Base-by-base conservation (phyloP, 805 yeast species). In the Ogataea paraovalis region DNA sequence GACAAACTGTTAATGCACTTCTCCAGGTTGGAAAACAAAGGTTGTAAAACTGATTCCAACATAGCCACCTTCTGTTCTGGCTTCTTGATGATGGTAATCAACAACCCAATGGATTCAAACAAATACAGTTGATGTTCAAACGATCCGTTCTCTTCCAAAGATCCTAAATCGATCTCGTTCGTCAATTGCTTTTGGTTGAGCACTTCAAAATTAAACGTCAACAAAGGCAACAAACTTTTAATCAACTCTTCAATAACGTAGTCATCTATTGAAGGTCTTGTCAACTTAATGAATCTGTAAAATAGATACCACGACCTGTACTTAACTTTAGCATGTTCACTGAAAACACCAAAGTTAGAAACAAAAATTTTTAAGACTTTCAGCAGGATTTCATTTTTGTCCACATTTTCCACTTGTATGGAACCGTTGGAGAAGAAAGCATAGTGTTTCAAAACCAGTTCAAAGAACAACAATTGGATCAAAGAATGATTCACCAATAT, bases 261-360 rank as follows among this genome's bases (percentile, higher is more conserved):
- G 41, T 72, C 76, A 27, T 82, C 76, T 37, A 82, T 67, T 42
- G 77, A 69, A 33, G 90, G 89, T 60, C 82, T 85, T 2, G 92
- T 83, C 41, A 85, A 71, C 61, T 85, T 88, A 51, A 90, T 75
- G 59, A 91, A 87, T 63, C 96, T 78, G 59, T 83, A 83, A 57
- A 92, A 88, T 53, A 91, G 71, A 64, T 88, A 92, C 97, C 98
- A 94, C 38, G 95, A 77, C 64, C 97, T 82, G 47, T 80, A 74
- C 58, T 90, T 82, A 3, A 91, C 97, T 51, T 81, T 85, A 48
- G 78, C 85, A 54, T 77, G 74, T 4, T 75, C 72, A 67, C 85
- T 88, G 65, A 88, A 90, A 51, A 92, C 78, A 14, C 97, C 98
- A 56, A 83, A 76, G 32, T 82, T 82, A 16, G 94, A 81, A 40